Evolutionary conservation across 176 grass and related monocot species (phyloP).

Genomic region (Phragmites australis): DNA sequence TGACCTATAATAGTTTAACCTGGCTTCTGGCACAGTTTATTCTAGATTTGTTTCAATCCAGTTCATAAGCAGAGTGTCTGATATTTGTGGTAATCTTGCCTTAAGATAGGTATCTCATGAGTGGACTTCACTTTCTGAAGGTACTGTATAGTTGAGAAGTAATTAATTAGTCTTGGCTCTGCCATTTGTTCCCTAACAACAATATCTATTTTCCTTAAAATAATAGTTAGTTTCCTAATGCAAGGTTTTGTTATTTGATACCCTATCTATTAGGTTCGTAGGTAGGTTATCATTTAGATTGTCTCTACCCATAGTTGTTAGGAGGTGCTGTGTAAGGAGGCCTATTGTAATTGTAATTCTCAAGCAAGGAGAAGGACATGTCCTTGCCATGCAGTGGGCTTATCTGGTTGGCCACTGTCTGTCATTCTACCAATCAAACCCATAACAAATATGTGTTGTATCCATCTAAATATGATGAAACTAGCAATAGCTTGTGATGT

Average conservation of each 20-base stretch:
- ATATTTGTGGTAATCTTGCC: constrained; percentile 17
- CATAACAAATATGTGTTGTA: too few relatives aligned
- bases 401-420: too few relatives aligned
- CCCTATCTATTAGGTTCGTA: background rate
- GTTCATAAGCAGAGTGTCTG: constrained; percentile 5
- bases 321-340: background rate
- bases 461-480: background rate
- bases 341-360: background rate
- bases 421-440: too few relatives aligned
- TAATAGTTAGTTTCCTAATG: background rate
- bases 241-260: background rate
- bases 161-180: background rate
- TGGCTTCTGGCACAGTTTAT: constrained; percentile 26
- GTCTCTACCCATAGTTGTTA: background rate
- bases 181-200: background rate
- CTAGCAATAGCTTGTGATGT: constrained; percentile 2
- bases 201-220: background rate
- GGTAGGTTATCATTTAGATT: background rate
- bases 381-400: too few relatives aligned
- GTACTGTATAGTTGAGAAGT: background rate
- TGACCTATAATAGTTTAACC: background rate
- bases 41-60: constrained; percentile 23
- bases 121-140: background rate
- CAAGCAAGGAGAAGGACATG: background rate
- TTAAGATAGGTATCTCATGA: constrained; percentile 10